Percentiles rank a stretch among this genome's conserved stretches.
These are phyloP conservation scores for Zasmidium cellare DNA, from an alignment of 2,329 filamentous ascomycete genomes.

Conservation along the genomic window DNA sequence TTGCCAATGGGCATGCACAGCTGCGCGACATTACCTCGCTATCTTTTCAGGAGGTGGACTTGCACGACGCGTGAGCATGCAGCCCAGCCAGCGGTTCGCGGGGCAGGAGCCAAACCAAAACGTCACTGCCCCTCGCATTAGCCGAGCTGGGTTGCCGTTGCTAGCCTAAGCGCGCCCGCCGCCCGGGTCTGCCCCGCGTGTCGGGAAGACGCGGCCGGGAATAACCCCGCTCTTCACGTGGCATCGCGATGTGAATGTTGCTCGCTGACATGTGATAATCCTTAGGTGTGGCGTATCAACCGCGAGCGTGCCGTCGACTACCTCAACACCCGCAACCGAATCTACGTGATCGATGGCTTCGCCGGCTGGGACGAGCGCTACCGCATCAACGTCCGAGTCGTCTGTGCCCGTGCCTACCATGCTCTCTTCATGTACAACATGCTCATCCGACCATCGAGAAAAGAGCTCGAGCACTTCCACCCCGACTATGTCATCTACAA, in stretches of 20 bases:
- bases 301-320: conserved; percentile 98
- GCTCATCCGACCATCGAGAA: conserved; percentile 88
- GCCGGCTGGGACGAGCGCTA: conserved; percentile 99
- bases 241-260: conserved; percentile 4
- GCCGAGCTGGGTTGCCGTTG: conserved; percentile 6
- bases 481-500: conserved; percentile 99
- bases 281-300: conserved; percentile 98
- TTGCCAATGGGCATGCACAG: neutral
- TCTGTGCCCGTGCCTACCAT: conserved; percentile 98
- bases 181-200: conserved; percentile 12
- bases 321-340: conserved; percentile 96
- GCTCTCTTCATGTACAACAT: conserved; percentile 99
- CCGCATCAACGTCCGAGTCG: conserved; percentile 93
- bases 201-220: conserved; percentile 32
- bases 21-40: neutral
- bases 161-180: neutral
- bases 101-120: neutral
- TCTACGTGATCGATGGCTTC: conserved; percentile 97
- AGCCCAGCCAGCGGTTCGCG: conserved; percentile 2
- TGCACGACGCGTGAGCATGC: neutral
- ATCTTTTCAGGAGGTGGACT: neutral
- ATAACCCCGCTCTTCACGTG: conserved; percentile 4
- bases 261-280: conserved; percentile 30
- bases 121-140: conserved; percentile 4
- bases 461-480: conserved; percentile 96